Evolutionary conservation across 129 eudicot genomes (phyloP).

Genomic region (Arctium minus): DNA sequence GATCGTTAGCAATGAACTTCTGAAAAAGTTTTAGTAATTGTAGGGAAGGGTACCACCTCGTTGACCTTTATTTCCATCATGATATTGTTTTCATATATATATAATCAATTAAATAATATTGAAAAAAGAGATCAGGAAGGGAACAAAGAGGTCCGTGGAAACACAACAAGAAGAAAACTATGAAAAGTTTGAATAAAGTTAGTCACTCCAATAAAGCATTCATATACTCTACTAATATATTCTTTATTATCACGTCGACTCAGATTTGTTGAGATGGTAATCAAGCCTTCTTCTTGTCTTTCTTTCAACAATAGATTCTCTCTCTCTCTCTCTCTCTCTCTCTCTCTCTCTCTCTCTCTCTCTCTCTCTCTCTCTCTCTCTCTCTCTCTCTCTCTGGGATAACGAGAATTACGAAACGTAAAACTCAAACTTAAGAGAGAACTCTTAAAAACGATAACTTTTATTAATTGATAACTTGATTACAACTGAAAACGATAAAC

Average conservation of each 20-base stretch:
- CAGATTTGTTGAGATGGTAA: conserved; percentile 16
- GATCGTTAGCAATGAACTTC: no score
- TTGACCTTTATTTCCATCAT: conserved; percentile 8
- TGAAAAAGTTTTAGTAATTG: no score
- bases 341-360: no score
- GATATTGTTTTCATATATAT: background rate
- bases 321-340: background rate
- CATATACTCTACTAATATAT: conserved; percentile 23
- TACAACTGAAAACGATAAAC: no score
- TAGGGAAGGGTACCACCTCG: background rate
- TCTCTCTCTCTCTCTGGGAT: no score
- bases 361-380: no score
- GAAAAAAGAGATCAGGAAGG: background rate
- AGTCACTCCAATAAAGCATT: conserved; percentile 24
- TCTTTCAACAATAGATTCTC: conserved; percentile 1
- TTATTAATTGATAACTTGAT: no score
- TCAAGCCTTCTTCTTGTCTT: conserved; percentile 17
- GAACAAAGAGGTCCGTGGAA: conserved; percentile 20
- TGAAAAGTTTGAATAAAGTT: background rate
- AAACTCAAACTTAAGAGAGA: no score
- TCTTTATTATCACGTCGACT: conserved; percentile 23
- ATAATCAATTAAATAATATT: background rate
- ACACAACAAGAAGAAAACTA: conserved; percentile 23
- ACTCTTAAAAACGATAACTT: no score
- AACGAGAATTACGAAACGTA: no score